Evolutionary conservation across 345 rosid species (phyloP).

Genomic region (Hypericum perforatum): DNA sequence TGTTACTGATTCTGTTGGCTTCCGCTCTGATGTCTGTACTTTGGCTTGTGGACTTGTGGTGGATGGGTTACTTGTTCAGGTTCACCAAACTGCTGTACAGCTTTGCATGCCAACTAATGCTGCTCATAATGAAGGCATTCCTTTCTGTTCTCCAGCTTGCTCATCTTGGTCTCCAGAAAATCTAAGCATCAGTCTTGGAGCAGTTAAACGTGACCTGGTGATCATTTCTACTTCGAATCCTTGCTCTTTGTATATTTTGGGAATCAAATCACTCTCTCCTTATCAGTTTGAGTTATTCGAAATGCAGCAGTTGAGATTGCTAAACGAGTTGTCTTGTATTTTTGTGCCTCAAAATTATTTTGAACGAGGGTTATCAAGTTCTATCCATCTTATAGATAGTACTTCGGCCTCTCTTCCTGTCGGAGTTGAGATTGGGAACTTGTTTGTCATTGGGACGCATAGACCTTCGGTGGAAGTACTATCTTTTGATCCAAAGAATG

Average conservation of each 20-base stretch:
- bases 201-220: constrained; percentile 64
- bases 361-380: constrained; percentile 30
- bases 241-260: constrained; percentile 66
- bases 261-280: constrained; percentile 48
- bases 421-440: constrained; percentile 51
- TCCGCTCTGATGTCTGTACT: constrained; percentile 87
- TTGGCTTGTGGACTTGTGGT: constrained; percentile 83
- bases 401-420: constrained; percentile 35
- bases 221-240: constrained; percentile 91
- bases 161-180: constrained; percentile 72
- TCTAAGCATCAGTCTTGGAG: constrained; percentile 82
- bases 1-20: constrained; percentile 92
- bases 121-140: constrained; percentile 79
- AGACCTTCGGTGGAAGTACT: constrained; percentile 91
- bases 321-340: constrained; percentile 83
- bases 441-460: constrained; percentile 88
- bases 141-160: constrained; percentile 60
- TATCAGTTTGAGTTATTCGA: constrained; percentile 61
- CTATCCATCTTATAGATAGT: constrained; percentile 21
- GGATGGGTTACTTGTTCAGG: constrained; percentile 79
- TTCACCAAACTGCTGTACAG: constrained; percentile 73
- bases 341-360: constrained; percentile 57
- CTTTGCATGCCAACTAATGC: constrained; percentile 78
- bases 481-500: constrained; percentile 50
- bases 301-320: constrained; percentile 64